Percentiles rank a stretch among this genome's conserved stretches.
Conservation (phyloP, 2,329 filamentous ascomycete species). For the Colletotrichum tamarilloi region DNA sequence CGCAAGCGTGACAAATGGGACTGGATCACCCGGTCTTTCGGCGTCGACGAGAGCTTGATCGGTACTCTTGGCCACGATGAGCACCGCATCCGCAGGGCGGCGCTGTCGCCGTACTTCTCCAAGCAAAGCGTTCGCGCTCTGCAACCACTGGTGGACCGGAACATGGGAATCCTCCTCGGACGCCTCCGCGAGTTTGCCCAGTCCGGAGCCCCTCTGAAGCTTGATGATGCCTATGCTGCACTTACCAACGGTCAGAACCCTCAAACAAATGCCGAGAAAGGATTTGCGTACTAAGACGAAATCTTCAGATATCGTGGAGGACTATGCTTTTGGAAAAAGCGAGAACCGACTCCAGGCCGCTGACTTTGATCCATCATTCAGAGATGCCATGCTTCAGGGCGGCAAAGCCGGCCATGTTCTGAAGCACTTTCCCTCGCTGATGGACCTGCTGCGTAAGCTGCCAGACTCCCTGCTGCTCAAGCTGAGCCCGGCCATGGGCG, state of each 20-base stretch:
- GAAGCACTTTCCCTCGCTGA: not conserved
- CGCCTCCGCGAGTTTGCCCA: not conserved
- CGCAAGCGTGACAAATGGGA: not conserved
- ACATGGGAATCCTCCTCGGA: not conserved
- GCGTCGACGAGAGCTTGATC: slow-evolving; percentile 22
- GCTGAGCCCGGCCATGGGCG: not conserved
- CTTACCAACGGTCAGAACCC: not conserved
- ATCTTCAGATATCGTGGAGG: not conserved
- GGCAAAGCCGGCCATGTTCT: not conserved
- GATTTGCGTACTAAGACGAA: too few relatives aligned
- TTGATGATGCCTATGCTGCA: not conserved
- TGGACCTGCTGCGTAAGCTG: not conserved
- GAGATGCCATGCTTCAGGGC: not conserved
- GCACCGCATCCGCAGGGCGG: not conserved
- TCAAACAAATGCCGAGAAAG: too few relatives aligned
- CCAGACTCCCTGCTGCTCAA: not conserved
- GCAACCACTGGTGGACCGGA: not conserved
- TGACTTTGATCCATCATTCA: not conserved
- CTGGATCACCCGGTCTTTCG: slow-evolving; percentile 18
- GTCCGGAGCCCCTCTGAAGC: not conserved
- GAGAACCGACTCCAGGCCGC: not conserved
- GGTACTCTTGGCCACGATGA: not conserved
- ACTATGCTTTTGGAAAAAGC: not conserved
- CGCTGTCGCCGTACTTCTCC: not conserved
- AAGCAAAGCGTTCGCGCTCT: not conserved